A percentile compares a stretch with the other conserved stretches of the same genome.
phyloP scores from a whole-genome alignment of 176 grass and related monocot genomes.

The Ananas comosus region DNA sequence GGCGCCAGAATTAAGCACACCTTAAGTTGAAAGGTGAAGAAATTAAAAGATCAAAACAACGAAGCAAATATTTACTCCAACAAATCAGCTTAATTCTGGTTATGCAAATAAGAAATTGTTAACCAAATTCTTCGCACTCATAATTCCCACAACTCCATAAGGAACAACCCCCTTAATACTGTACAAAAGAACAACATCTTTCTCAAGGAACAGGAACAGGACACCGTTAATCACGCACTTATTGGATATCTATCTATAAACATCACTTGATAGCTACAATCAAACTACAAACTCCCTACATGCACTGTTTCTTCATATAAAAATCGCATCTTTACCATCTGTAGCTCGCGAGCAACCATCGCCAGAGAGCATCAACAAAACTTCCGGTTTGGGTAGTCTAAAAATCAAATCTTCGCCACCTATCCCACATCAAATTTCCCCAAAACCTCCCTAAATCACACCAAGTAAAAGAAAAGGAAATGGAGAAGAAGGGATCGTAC shows the following conservation, averaged over 20 bases:
- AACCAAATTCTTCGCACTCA: not conserved
- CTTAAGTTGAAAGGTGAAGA: too few relatives aligned
- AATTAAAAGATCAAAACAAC: too few relatives aligned
- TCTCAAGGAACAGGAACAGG: too few relatives aligned
- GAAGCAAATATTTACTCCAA: too few relatives aligned
- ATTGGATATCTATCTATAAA: too few relatives aligned
- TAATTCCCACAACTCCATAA: not conserved
- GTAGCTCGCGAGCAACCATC: not conserved
- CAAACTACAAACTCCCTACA: too few relatives aligned
- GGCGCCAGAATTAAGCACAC: too few relatives aligned
- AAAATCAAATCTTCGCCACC: not conserved
- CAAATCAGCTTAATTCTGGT: not conserved
- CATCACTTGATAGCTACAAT: too few relatives aligned
- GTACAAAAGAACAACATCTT: not conserved
- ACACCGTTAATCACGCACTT: too few relatives aligned
- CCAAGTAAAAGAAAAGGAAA: not conserved
- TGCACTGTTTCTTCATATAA: too few relatives aligned
- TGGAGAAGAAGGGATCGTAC: conserved; percentile 16
- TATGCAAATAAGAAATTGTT: not conserved
- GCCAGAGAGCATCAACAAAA: not conserved
- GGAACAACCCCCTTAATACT: not conserved
- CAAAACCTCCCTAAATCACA: not conserved
- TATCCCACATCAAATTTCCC: not conserved
- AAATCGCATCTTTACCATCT: too few relatives aligned
- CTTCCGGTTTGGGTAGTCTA: not conserved